Evolutionary conservation across 2,329 filamentous ascomycete genomes (phyloP).

Genomic region (Ascosphaera acerosa): DNA sequence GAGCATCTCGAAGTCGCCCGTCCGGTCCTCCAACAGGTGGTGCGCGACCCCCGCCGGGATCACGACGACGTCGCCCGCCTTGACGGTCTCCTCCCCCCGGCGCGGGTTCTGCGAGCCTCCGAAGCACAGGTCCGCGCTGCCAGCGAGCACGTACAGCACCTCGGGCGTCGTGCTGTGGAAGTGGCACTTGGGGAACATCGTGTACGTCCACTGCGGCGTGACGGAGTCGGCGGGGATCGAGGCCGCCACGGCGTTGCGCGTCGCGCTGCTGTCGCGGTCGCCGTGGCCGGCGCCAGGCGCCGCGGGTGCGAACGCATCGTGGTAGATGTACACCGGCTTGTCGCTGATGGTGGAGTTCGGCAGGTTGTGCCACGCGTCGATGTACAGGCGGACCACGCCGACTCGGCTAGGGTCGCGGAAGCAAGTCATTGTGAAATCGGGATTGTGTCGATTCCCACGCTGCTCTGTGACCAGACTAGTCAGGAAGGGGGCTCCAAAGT

Average conservation of each 20-base stretch:
- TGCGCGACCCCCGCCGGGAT: conserved; percentile 41
- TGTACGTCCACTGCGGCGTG: conserved; percentile 39
- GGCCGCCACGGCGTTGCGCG: conserved; percentile 3
- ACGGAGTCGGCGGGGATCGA: conserved; percentile 24
- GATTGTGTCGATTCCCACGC: too few relatives aligned
- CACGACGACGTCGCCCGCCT: conserved; percentile 36
- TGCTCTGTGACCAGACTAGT: too few relatives aligned
- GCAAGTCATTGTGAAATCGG: too few relatives aligned
- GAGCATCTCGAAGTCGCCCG: conserved; percentile 36
- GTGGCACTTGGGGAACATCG: conserved; percentile 40
- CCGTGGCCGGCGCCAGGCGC: conserved; percentile 22
- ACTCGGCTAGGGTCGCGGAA: conserved; percentile 15
- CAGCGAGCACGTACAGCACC: conserved; percentile 33
- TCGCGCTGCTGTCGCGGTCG: conserved; percentile 33
- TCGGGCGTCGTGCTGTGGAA: conserved; percentile 45
- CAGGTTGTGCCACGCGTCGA: conserved; percentile 29
- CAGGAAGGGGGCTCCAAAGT: too few relatives aligned
- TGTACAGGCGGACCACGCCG: conserved; percentile 30
- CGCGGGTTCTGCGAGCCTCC: conserved; percentile 36
- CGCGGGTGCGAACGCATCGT: conserved; percentile 26
- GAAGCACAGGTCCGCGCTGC: conserved; percentile 37
- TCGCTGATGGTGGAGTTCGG: conserved; percentile 40
- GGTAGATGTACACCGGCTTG: conserved; percentile 41
- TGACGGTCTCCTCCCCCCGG: conserved; percentile 29
- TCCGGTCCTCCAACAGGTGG: conserved; percentile 31